Conservation (phyloP, 225 moss, liverwort and hornwort species). For the Rhytidiadelphus loreus region DNA sequence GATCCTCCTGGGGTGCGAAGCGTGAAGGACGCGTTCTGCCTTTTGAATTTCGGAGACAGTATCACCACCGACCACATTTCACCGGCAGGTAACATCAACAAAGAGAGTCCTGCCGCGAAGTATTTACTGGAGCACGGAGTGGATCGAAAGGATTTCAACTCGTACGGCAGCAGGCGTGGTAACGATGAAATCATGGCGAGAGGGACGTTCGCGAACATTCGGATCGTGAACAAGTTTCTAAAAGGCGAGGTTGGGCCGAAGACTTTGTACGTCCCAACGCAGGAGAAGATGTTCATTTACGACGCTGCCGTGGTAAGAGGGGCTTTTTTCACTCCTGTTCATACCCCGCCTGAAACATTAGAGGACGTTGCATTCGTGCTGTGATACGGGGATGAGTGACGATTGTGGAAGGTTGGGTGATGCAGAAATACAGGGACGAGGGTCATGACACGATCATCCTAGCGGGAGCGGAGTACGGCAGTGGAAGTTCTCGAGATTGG, state of each 20-base stretch:
- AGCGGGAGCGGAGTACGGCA: constrained; percentile 94
- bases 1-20: constrained; percentile 64
- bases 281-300: constrained; percentile 73
- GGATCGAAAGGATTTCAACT: constrained; percentile 81
- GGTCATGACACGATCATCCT: constrained; percentile 71
- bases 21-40: constrained; percentile 87
- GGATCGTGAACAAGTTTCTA: constrained; percentile 92
- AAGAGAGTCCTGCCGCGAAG: constrained; percentile 87
- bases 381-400: background rate
- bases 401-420: background rate
- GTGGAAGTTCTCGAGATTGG: constrained; percentile 99
- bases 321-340: background rate
- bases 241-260: constrained; percentile 83
- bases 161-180: constrained; percentile 93
- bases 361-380: background rate
- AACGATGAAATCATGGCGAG: constrained; percentile 92
- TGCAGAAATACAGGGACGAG: constrained; percentile 75
- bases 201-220: constrained; percentile 92
- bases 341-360: background rate
- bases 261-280: constrained; percentile 67
- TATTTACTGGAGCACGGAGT: constrained; percentile 61
- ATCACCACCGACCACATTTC: constrained; percentile 98
- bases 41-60: constrained; percentile 82
- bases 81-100: constrained; percentile 89
- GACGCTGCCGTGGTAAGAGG: constrained; percentile 72